Base-by-base conservation (phyloP, 768 basidiomycete genomes). In the Leccinum subtestaceum region DNA sequence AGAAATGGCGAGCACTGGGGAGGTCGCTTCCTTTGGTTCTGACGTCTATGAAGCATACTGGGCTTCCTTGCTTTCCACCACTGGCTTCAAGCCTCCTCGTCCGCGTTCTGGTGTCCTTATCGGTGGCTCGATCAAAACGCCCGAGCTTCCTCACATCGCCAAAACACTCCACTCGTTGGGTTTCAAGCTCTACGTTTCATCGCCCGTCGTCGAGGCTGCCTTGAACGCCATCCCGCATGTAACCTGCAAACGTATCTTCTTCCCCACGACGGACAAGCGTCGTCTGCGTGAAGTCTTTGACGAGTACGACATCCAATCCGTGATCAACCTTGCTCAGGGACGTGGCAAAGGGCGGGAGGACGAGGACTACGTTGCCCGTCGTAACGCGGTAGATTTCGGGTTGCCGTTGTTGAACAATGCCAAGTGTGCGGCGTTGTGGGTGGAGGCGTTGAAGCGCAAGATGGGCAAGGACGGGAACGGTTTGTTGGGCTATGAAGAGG, bases 1-100 rank as follows among this genome's bases (percentile, higher is more conserved):
- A 92, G 95, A 97, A 80, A 98, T 98, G 96, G 95, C 95, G 3
- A 95, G 92, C 69, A 98, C 96, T 7, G 96, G 96, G 36, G 96
- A 99, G 74, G 94, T 99, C 29, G 97, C 97, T 12, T 87, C 91
- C 64, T 99, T 98, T 72, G 97, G 95, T 34, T 84, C 85, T 67
- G 91, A 96, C 69, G 81, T 98, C 49, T 86, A 95, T 63, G 97
- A 99, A 75, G 97, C 96, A 13, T 95, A 95, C 75, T 95, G 94
- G 94, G 87, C 91, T 2, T 88, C 96, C 2, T 79, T 97, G n/a
- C 86, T 94, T 52, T 94, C 92, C 62, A 95, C 92, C 8, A 99
- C 94, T 29, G 95, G 95, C 15, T 97, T 98, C 84, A 96, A 91
- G 75, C 79, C 93, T 53, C 97, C 97, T 21, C 82, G 80, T 55